phyloP scores from a whole-genome alignment of 2,329 filamentous ascomycete species.

The Penicillium fuscoglaucum region DNA sequence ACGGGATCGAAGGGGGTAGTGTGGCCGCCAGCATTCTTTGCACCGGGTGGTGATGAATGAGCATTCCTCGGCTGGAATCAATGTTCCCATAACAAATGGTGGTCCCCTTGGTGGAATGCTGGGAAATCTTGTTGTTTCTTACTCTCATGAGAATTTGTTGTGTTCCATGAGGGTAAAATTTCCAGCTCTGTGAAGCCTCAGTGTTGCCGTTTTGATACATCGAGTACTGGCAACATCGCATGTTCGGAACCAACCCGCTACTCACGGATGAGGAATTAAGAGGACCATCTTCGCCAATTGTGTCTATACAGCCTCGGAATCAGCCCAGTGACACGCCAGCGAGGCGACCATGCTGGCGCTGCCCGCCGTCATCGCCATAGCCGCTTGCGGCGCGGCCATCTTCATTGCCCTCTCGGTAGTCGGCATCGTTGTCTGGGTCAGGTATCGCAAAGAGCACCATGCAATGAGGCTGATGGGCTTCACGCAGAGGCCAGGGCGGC shows the following conservation, averaged over 20 bases:
- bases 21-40: slow-evolving; percentile 34
- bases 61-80: slow-evolving; percentile 32
- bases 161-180: neutral
- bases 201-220: slow-evolving; percentile 2
- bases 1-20: slow-evolving; percentile 13
- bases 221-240: neutral
- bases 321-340: slow-evolving; percentile 3
- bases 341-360: slow-evolving; percentile 35
- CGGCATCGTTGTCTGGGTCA: slow-evolving; percentile 37
- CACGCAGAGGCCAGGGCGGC: slow-evolving; percentile 24
- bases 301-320: neutral
- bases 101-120: slow-evolving; percentile 16
- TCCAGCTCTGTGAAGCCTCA: slow-evolving; percentile 3
- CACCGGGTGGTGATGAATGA: slow-evolving; percentile 29
- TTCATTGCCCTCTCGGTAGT: slow-evolving; percentile 37
- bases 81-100: slow-evolving; percentile 35
- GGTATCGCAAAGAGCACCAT: slow-evolving; percentile 37
- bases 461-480: slow-evolving; percentile 29
- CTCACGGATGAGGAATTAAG: slow-evolving; percentile 15
- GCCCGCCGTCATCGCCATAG: slow-evolving; percentile 37
- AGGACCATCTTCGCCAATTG: neutral
- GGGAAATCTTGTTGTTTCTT: slow-evolving; percentile 10
- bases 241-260: neutral
- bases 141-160: slow-evolving; percentile 6
- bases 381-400: slow-evolving; percentile 36